These are phyloP conservation scores for Lentinus tigrinus DNA, from an alignment of 768 basidiomycete genomes.

Conservation along the genomic window DNA sequence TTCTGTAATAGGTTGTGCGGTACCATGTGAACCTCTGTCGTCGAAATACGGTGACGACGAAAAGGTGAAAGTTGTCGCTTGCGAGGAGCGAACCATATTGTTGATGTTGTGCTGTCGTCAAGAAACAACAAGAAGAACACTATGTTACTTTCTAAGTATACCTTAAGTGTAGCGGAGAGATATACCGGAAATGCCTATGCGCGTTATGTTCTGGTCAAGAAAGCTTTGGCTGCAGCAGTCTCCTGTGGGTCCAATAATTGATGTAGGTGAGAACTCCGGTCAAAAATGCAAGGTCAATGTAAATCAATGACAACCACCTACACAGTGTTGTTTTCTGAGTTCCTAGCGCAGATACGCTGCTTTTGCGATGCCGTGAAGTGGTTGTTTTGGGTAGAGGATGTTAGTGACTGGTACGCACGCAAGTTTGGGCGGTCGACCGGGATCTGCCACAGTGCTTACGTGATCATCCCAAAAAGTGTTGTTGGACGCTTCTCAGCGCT, in stretches of 20 bases:
- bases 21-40: slow-evolving; percentile 68
- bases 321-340: no score
- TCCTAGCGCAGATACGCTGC: no score
- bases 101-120: background rate
- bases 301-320: no score
- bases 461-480: background rate
- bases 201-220: no score
- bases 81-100: slow-evolving; percentile 37
- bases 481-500: background rate
- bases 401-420: background rate
- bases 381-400: background rate
- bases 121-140: background rate
- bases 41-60: slow-evolving; percentile 74
- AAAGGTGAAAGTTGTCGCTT: slow-evolving; percentile 50
- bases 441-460: slow-evolving; percentile 20
- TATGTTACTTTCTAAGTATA: background rate
- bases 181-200: no score
- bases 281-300: no score
- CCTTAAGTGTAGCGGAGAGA: background rate
- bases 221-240: no score
- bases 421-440: background rate
- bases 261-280: no score
- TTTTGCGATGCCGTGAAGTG: no score
- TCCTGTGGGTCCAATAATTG: no score
- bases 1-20: slow-evolving; percentile 79